Evolutionary conservation across 2,329 filamentous ascomycete genomes (phyloP), one percentile per base, ranked within the genome.

Genomic region (Colletotrichum chlorophyti): DNA sequence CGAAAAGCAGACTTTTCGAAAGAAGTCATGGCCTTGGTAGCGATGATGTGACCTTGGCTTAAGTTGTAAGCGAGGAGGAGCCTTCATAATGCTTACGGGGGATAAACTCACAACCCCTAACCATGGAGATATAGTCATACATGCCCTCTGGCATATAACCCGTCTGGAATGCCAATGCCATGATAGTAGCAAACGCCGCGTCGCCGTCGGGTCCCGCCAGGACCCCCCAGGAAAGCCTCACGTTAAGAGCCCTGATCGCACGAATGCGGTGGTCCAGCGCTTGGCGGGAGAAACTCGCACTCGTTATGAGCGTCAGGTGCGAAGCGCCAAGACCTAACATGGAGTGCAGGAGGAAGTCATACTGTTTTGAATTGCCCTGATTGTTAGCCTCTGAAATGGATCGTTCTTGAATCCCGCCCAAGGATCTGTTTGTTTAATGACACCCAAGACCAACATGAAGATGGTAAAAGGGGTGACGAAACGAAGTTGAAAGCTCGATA

Each of bases 251-350:
- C 24, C 68, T 64, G 35, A 78, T 75, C n/a, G 76, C 71, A 6
- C 64, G 63, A 23, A 77, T 67, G 5, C 75, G 66, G 58, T 78
- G 76, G 14, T 67, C 61, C 11, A 77, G 63, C 0, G 74, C 74
- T 1, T 64, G 58, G 5, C 63, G 57, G 1, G 65, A 61, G 41
- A 70, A 68, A 37, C 60, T 62, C 11, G 50, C 60, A 2, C 62
- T 63, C 4, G 64, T 60, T 2, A 68, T 48, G 2, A 76, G 61
- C 29, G 62, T 57, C 17, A 78, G 65, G 60, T 78, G 74, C 3
- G 73, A 75, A 4, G 75, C 75, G 1, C 70, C 74, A 1, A 78
- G 66, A 1, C 70, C 76, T 1, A 78, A 66, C 70, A 79, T 76
- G 4, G 75, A 69, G 51, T 78, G 75, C 31, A 75, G 61, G n/a